Evolutionary conservation across 805 yeast genomes (phyloP).

Genomic region (Ascoidea tarda): DNA sequence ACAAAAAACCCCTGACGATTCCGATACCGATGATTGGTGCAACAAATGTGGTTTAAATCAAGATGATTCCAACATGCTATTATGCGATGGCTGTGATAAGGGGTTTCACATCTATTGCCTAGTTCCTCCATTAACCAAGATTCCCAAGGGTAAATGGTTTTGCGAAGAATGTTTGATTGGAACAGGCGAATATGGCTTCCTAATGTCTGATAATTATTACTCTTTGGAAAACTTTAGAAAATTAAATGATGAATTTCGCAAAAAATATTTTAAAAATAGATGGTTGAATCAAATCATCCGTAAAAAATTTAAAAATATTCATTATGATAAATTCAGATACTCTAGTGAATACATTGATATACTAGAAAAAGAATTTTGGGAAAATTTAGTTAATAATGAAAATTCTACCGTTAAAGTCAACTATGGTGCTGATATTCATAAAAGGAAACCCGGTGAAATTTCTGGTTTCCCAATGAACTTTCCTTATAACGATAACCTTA

Average conservation of each 20-base stretch:
- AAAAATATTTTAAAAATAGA: conserved; percentile 26
- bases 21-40: conserved; percentile 21
- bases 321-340: conserved; percentile 17
- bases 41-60: conserved; percentile 32
- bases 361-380: conserved; percentile 63
- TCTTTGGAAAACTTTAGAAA: conserved; percentile 45
- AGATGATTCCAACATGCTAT: conserved; percentile 31
- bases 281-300: conserved; percentile 25
- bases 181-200: conserved; percentile 80
- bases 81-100: conserved; percentile 66
- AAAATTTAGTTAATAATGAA: conserved; percentile 24
- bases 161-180: conserved; percentile 81
- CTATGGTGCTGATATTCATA: conserved; percentile 81
- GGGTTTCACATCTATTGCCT: conserved; percentile 58
- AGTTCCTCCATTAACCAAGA: conserved; percentile 32
- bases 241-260: conserved; percentile 35
- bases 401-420: conserved; percentile 41
- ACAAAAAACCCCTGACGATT: conserved; percentile 12
- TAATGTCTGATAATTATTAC: conserved; percentile 43
- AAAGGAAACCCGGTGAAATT: conserved; percentile 44
- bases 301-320: conserved; percentile 29
- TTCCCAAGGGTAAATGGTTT: conserved; percentile 59
- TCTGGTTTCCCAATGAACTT: conserved; percentile 59
- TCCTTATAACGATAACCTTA: conserved; percentile 13
- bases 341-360: conserved; percentile 8